Base-by-base conservation (phyloP, 345 rosid genomes). In the Camelina sativa region DNA sequence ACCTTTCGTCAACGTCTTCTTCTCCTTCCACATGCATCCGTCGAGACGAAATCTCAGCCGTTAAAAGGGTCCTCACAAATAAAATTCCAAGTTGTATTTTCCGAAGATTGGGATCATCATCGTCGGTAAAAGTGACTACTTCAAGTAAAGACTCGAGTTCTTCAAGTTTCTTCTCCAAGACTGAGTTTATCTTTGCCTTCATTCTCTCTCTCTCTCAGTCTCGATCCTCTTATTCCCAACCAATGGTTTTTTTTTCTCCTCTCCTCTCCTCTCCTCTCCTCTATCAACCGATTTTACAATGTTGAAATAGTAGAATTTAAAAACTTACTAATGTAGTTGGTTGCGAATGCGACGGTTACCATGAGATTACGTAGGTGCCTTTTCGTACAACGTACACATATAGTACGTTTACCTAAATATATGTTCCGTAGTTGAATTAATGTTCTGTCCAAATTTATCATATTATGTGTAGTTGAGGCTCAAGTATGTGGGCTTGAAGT, bases 81-180 rank as follows among this genome's bases (percentile, higher is more conserved):
- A 35, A 0, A 7, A 76, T 10, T 15, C 41, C 58, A 7, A 53
- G 70, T 69, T 54, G 50, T 13, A 76, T 41, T 7, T 76, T 23
- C 4, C 58, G 58, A 12, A 69, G 7, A 41, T 12, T 43, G 4
- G 69, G 40, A 69, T 62, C 65, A n/a, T 44, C 34, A 2, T 62
- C 50, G 5, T 34, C 8, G 44, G 30, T 28, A 28, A 4, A 25
- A 54, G 35, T 69, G 43, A 47, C 7, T 46, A 47, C 47, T 69
- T 62, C 64, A 23, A 41, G 43, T 11, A 76, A 37, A 62, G 30
- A 34, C 51, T 76, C 71, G 35, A 76, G 74, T 69, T 76, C 75
- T 54, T 76, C 75, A 16, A 76, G 60, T 76, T 69, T 76, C 71
- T 62, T 69, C 75, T 69, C 80, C 44, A 76, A 69, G 22, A 62